phyloP scores from a whole-genome alignment of 352 stramenopile species.

The Halophytophthora polymorphica region DNA sequence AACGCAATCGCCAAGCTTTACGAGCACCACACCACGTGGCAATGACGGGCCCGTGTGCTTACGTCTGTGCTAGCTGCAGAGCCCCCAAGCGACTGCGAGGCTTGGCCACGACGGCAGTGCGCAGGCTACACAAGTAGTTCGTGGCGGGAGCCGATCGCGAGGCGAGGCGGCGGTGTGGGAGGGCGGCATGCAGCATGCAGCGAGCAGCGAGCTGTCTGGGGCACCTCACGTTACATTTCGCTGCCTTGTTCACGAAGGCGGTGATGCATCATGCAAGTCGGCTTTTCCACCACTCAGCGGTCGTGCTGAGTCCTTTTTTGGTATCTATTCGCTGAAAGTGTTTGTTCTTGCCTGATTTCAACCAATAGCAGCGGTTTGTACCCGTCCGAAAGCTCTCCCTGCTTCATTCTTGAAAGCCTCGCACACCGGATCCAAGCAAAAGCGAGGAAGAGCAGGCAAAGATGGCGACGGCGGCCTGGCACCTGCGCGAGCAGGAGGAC shows the following conservation, averaged over 20 bases:
- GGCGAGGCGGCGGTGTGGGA: no score
- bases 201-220: no score
- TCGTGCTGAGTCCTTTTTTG: background rate
- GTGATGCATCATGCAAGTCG: background rate
- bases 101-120: constrained; percentile 19
- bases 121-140: constrained; percentile 8
- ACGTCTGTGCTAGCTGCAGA: no score
- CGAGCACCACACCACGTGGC: constrained; percentile 31
- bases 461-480: constrained; percentile 22
- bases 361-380: constrained; percentile 3
- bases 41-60: background rate
- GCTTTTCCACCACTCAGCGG: background rate
- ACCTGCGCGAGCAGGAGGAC: constrained; percentile 32
- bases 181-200: no score
- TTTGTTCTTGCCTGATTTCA: background rate
- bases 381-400: background rate
- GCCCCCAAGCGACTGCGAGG: no score
- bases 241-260: background rate
- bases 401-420: constrained; percentile 20
- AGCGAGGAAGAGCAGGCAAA: background rate
- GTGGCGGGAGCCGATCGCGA: background rate
- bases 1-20: constrained; percentile 44
- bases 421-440: background rate
- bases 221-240: background rate
- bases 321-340: background rate